These are phyloP conservation scores for Hirsutella thompsonii DNA, from an alignment of 2,329 filamentous ascomycete species.

Conservation along the genomic window DNA sequence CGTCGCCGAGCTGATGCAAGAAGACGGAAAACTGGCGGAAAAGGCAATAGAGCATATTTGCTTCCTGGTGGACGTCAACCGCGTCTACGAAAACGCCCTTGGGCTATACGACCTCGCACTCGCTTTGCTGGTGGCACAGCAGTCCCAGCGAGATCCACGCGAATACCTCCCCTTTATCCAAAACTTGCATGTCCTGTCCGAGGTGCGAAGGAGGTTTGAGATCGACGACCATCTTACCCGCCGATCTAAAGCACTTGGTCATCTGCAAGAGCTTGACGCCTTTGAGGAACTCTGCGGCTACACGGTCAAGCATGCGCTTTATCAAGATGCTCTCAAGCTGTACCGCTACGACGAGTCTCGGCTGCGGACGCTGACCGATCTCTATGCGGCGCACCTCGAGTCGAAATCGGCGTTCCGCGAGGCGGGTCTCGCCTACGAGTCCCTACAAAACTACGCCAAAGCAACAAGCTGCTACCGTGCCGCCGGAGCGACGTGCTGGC, in stretches of 20 bases:
- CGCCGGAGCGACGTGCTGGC: constrained; percentile 68
- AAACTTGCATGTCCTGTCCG: constrained; percentile 61
- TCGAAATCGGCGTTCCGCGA: constrained; percentile 67
- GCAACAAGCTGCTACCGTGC: constrained; percentile 77
- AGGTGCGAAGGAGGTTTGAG: constrained; percentile 60
- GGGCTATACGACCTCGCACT: constrained; percentile 88
- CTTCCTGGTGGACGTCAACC: constrained; percentile 89
- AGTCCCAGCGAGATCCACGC: constrained; percentile 87
- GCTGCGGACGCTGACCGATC: constrained; percentile 53
- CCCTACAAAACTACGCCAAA: constrained; percentile 56
- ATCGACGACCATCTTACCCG: constrained; percentile 84
- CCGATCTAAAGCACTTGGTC: constrained; percentile 60
- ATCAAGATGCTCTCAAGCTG: constrained; percentile 61
- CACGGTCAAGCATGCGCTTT: constrained; percentile 65
- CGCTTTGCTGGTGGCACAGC: constrained; percentile 80
- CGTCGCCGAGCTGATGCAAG: constrained; percentile 60
- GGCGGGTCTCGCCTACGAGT: constrained; percentile 85
- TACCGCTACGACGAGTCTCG: constrained; percentile 70
- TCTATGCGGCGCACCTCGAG: constrained; percentile 71
- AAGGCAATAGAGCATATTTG: constrained; percentile 92
- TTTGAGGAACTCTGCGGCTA: constrained; percentile 74
- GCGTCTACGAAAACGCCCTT: constrained; percentile 78
- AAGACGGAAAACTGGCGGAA: constrained; percentile 62
- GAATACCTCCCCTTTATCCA: constrained; percentile 96
- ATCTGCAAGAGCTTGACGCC: constrained; percentile 58